These are phyloP conservation scores for Colletotrichum noveboracense DNA, from an alignment of 2,329 filamentous ascomycete species.

Conservation along the genomic window DNA sequence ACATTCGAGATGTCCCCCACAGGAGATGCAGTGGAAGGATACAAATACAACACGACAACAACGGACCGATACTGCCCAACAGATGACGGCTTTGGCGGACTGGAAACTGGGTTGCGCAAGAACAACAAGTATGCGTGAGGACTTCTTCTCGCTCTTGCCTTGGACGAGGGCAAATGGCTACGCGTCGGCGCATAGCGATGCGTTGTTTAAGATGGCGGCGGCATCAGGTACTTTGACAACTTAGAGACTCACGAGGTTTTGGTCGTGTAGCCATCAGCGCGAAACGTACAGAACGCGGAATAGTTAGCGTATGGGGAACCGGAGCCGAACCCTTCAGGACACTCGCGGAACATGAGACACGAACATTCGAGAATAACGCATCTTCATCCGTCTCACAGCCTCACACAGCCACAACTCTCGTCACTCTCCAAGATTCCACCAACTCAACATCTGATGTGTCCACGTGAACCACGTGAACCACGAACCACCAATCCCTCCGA, in stretches of 20 bases:
- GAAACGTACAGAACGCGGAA: not conserved
- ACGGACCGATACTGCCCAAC: not conserved
- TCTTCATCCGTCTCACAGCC: not conserved
- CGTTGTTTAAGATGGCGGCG: not conserved
- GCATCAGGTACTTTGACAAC: not conserved
- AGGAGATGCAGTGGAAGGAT: not conserved
- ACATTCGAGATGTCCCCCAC: not conserved
- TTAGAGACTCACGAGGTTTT: not conserved
- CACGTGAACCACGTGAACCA: not conserved
- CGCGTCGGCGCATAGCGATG: not conserved
- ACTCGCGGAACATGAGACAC: not conserved
- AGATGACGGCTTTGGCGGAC: not conserved
- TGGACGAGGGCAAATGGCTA: not conserved
- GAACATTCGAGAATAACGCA: not conserved
- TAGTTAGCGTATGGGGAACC: rapidly evolving
- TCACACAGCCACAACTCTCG: not conserved
- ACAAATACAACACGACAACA: not conserved
- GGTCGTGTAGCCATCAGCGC: not conserved
- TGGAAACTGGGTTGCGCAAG: too few relatives aligned
- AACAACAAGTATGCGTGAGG: too few relatives aligned
- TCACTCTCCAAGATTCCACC: not conserved
- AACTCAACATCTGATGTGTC: not conserved
- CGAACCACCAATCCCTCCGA: not conserved
- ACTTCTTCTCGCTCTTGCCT: not conserved
- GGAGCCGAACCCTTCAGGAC: not conserved